phyloP scores from a whole-genome alignment of 2,329 filamentous ascomycete species.

The Exophiala phaeomuriformis region DNA sequence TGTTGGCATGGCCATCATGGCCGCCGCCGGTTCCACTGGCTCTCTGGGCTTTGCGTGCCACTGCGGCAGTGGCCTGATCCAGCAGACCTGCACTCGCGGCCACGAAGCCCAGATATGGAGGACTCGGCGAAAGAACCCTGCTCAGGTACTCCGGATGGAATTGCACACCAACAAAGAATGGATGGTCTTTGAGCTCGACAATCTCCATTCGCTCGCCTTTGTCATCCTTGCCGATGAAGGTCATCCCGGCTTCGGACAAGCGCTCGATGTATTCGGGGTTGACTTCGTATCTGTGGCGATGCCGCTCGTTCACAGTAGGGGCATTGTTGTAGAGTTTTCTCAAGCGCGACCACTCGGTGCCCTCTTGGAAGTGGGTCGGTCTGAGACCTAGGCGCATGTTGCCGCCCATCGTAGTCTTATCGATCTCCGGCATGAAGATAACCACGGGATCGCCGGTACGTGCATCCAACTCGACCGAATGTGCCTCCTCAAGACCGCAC shows the following conservation, averaged over 20 bases:
- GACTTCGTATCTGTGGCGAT: conserved; percentile 85
- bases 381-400: conserved; percentile 80
- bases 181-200: conserved; percentile 73
- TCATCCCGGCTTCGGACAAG: conserved; percentile 61
- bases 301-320: conserved; percentile 59
- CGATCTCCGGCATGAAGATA: conserved; percentile 87
- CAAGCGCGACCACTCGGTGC: conserved; percentile 70
- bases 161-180: conserved; percentile 78
- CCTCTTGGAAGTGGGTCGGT: conserved; percentile 65
- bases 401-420: conserved; percentile 68
- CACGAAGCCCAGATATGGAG: conserved; percentile 76
- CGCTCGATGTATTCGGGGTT: conserved; percentile 68
- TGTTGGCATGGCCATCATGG: conserved; percentile 50
- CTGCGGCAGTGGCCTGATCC: conserved; percentile 34
- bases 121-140: conserved; percentile 64
- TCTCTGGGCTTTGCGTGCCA: conserved; percentile 35
- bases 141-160: conserved; percentile 83
- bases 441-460: conserved; percentile 61
- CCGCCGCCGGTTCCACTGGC: conserved; percentile 56
- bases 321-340: conserved; percentile 58
- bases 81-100: conserved; percentile 67
- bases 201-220: conserved; percentile 74
- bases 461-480: conserved; percentile 50
- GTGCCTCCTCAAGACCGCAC: conserved; percentile 54
- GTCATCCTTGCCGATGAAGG: conserved; percentile 73